Percentiles rank a stretch among this genome's conserved stretches.
These are phyloP conservation scores for Malassezia pachydermatis DNA, from an alignment of 1,284 basidiomycete species.

Conservation along the genomic window DNA sequence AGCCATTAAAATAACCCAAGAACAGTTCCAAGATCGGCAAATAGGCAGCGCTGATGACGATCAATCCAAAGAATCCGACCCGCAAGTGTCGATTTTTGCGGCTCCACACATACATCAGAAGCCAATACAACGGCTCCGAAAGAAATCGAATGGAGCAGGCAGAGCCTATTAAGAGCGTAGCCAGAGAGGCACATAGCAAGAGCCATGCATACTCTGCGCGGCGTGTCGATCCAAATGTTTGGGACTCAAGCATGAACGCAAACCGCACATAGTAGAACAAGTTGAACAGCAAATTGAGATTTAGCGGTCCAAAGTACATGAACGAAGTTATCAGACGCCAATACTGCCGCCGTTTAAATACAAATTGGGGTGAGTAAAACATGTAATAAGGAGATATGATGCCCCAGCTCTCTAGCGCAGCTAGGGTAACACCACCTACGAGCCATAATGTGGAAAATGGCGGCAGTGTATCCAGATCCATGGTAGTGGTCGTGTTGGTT, in stretches of 20 bases:
- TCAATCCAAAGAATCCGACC: constrained; percentile 85
- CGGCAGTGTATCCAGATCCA: constrained; percentile 40
- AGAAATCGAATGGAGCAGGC: constrained; percentile 48
- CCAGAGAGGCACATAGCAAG: constrained; percentile 64
- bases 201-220: constrained; percentile 86
- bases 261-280: constrained; percentile 98
- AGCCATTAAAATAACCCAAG: constrained; percentile 70
- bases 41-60: constrained; percentile 91
- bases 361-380: constrained; percentile 35
- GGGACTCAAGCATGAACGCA: constrained; percentile 87
- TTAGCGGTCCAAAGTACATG: constrained; percentile 87
- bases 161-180: constrained; percentile 49
- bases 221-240: constrained; percentile 70
- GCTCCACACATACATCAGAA: constrained; percentile 94
- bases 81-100: constrained; percentile 81
- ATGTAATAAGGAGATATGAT: constrained; percentile 35
- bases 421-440: constrained; percentile 22
- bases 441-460: constrained; percentile 40
- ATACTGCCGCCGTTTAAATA: constrained; percentile 53
- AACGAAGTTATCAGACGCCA: constrained; percentile 86
- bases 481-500: constrained; percentile 6
- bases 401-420: constrained; percentile 34
- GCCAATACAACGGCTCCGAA: constrained; percentile 45
- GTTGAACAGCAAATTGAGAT: constrained; percentile 63
- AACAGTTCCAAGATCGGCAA: constrained; percentile 83